Evolutionary conservation across 768 basidiomycete species (phyloP).

Genomic region (Strobilomyces dryophilus): DNA sequence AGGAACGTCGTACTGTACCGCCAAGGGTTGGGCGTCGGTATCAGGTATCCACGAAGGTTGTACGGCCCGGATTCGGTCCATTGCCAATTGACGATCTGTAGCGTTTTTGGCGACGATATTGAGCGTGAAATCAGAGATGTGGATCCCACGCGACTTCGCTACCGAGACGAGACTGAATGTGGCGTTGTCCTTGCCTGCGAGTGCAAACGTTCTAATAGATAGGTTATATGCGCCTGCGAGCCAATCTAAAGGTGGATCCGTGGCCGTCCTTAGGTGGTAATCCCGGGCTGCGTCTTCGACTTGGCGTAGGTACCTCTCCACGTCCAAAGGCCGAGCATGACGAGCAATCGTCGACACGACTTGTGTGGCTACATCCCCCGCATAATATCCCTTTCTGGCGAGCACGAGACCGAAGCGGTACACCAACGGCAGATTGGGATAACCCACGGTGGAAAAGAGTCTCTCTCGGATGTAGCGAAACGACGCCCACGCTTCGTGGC

Average conservation of each 20-base stretch:
- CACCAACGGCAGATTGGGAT: constrained; percentile 35
- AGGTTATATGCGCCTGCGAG: constrained; percentile 29
- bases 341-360: constrained; percentile 40
- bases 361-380: constrained; percentile 14
- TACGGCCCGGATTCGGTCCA: constrained; percentile 7
- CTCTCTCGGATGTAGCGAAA: constrained; percentile 31
- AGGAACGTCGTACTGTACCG: not conserved
- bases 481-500: constrained; percentile 11
- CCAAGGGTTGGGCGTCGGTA: not conserved
- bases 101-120: constrained; percentile 28
- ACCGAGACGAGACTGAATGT: constrained; percentile 46
- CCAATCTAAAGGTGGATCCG: constrained; percentile 2
- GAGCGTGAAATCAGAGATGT: constrained; percentile 37
- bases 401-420: constrained; percentile 40
- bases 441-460: constrained; percentile 27
- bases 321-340: constrained; percentile 34
- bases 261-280: constrained; percentile 5
- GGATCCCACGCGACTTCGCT: constrained; percentile 25
- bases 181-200: constrained; percentile 34
- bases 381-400: constrained; percentile 45
- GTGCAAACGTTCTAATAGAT: constrained; percentile 40
- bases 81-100: constrained; percentile 1
- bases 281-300: constrained; percentile 17
- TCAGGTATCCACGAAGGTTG: constrained; percentile 14
- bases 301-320: constrained; percentile 37